A percentile compares a stretch with the other conserved stretches of the same genome.
Evolutionary conservation across 192 early-diverging fungal species (phyloP).

Genomic region (Coemansia sp.): DNA sequence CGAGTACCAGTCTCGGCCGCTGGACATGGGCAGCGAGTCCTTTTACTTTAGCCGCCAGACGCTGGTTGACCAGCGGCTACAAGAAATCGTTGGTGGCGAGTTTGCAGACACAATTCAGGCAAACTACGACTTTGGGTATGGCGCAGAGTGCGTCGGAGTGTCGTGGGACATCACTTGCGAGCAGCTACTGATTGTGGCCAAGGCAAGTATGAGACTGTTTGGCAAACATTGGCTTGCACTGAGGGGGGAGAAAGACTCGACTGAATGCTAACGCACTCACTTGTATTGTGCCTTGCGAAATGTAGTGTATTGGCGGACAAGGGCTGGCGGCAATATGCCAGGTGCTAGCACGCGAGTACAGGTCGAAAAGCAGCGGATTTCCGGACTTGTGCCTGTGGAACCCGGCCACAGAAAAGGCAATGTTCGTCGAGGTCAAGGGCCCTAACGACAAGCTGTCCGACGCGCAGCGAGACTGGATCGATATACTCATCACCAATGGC

Average conservation of each 20-base stretch:
- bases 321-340: slow-evolving; percentile 63
- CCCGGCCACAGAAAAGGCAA: slow-evolving; percentile 52
- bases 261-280: no score
- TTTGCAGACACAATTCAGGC: slow-evolving; percentile 16
- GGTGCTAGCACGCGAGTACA: slow-evolving; percentile 65
- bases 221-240: neutral
- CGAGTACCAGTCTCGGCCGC: slow-evolving; percentile 66
- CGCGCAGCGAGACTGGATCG: slow-evolving; percentile 72
- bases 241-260: no score
- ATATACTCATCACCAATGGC: slow-evolving; percentile 56
- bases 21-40: slow-evolving; percentile 68
- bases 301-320: slow-evolving; percentile 62
- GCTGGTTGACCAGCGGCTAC: slow-evolving; percentile 40
- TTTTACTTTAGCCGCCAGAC: slow-evolving; percentile 63
- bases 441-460: slow-evolving; percentile 71
- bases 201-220: slow-evolving; percentile 14
- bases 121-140: slow-evolving; percentile 26
- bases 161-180: slow-evolving; percentile 43
- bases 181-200: slow-evolving; percentile 27
- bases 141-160: slow-evolving; percentile 41
- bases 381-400: slow-evolving; percentile 77
- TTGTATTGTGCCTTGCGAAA: neutral
- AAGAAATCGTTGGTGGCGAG: slow-evolving; percentile 27
- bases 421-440: slow-evolving; percentile 73
- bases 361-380: slow-evolving; percentile 65